Base-by-base conservation (phyloP, 768 basidiomycete genomes). In the Clavulina sp. region DNA sequence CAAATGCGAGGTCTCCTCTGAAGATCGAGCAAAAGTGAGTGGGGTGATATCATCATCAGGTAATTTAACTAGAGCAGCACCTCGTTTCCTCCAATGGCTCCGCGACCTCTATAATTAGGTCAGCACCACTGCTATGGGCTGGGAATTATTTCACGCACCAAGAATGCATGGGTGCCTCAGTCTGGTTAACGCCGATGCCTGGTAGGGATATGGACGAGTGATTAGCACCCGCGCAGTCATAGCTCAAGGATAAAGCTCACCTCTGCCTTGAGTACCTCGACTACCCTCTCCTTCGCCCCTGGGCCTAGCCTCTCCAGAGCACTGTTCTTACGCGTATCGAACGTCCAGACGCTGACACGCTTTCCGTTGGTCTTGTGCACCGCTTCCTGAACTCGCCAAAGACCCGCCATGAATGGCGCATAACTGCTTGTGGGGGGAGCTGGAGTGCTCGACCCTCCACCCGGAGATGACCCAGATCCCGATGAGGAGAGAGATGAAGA, bases 31-130 rank as follows among this genome's bases (percentile, higher is more conserved):
- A 47, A 18, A 41, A 41, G 32, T 13, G 9, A 46, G 26, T 46
- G 9, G 9, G 26, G 43, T 13, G 0, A n/a, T n/a, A n/a, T 13
- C 26, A 24, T 1, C 43, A 46, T 9, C 9, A 13, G 13, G 24
- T 28, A 9, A 46, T 1, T 16, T 9, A 13, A 46, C 26, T 13
- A 46, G 36, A 13, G 24, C 52, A 16, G 16, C 23, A 58, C 51
- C 93, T 72, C 0, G 91, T 84, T 65, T 99, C 93, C 62, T 96
- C 91, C 43, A 95, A 68, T 24, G 95, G 93, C 66, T 99, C 95
- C 28, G 93, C 91, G 81, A 96, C 86, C 69, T 97, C 93, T 88
- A 36, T 28, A 19, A 29, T 30, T 32, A 52, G 13, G 33, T 38
- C 13, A 36, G 51, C 23, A 41, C 6, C 18, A 48, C 50, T 41